Conservation (phyloP, 768 basidiomycete genomes). For the Panus rudis region DNA sequence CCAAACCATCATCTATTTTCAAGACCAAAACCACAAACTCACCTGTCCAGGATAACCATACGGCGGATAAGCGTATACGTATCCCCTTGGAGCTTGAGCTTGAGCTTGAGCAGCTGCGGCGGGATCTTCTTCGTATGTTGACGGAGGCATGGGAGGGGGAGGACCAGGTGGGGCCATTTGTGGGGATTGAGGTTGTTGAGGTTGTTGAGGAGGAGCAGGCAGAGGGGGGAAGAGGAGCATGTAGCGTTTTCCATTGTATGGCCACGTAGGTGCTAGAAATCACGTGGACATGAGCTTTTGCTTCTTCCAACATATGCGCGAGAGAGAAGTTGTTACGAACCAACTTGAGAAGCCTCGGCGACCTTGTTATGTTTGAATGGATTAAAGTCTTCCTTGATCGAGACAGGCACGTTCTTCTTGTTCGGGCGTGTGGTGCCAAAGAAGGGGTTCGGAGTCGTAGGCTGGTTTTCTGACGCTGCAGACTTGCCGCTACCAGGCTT, state of each 20-base stretch:
- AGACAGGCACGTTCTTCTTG: constrained; percentile 68
- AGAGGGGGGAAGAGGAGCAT: constrained; percentile 65
- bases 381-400: constrained; percentile 95
- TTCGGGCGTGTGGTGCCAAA: constrained; percentile 65
- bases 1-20: no score
- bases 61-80: constrained; percentile 69
- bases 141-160: constrained; percentile 63
- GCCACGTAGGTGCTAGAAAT: constrained; percentile 66
- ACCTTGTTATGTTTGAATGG: constrained; percentile 89
- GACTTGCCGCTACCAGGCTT: constrained; percentile 49
- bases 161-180: constrained; percentile 64
- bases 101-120: constrained; percentile 43
- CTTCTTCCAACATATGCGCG: not conserved
- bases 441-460: constrained; percentile 71
- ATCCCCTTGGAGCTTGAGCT: constrained; percentile 43
- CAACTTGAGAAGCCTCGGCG: constrained; percentile 60
- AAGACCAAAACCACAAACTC: constrained; percentile 22
- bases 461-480: constrained; percentile 35
- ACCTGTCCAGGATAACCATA: constrained; percentile 78
- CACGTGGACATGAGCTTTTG: constrained; percentile 3
- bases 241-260: constrained; percentile 86
- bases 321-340: constrained; percentile 41
- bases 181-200: constrained; percentile 37
- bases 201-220: constrained; percentile 50
- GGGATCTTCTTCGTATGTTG: constrained; percentile 74